Evolutionary conservation across 306 rosid species (phyloP).

Genomic region (Datisca glomerata): DNA sequence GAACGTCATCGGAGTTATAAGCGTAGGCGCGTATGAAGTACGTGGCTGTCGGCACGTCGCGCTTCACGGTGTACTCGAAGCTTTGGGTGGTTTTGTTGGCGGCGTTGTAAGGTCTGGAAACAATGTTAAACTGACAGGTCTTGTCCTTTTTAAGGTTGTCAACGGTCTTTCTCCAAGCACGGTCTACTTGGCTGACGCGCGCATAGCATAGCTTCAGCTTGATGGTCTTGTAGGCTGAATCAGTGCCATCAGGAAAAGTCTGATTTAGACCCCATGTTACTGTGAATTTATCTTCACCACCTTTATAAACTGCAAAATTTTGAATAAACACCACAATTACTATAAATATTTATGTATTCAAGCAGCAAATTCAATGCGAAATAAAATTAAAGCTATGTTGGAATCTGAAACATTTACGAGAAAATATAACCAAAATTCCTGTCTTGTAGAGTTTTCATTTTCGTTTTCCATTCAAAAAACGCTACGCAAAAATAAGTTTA

Average conservation of each 20-base stretch:
- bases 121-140: constrained; percentile 53
- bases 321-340: neutral
- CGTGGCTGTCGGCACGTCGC: constrained; percentile 49
- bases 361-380: neutral
- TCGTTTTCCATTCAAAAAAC: no score
- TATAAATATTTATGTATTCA: neutral
- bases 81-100: constrained; percentile 33
- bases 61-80: constrained; percentile 32
- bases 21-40: constrained; percentile 87
- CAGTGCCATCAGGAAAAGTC: constrained; percentile 35
- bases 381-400: no score
- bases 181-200: constrained; percentile 66
- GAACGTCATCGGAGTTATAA: constrained; percentile 20
- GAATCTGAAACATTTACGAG: no score
- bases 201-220: constrained; percentile 70
- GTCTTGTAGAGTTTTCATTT: no score
- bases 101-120: constrained; percentile 35
- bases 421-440: no score
- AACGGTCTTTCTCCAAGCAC: constrained; percentile 80
- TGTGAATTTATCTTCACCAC: constrained; percentile 48
- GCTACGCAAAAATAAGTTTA: no score
- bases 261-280: constrained; percentile 58
- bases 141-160: constrained; percentile 58
- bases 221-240: constrained; percentile 51
- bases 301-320: constrained; percentile 42